Base-by-base conservation (phyloP, 1,284 basidiomycete genomes). In the Boletus hoseneyae region DNA sequence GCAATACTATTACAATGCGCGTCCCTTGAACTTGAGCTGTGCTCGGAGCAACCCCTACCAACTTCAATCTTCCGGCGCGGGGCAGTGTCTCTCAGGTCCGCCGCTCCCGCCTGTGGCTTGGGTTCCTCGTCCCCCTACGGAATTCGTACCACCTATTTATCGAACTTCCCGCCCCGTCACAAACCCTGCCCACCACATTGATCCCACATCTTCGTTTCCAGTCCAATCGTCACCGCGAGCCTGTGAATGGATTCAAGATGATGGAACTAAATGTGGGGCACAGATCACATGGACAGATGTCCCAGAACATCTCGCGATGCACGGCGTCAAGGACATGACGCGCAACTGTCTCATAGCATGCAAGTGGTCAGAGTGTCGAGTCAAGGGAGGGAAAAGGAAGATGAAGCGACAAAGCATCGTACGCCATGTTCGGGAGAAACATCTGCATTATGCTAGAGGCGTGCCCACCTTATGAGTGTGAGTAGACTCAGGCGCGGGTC, bases 401-500 rank as follows among this genome's bases (percentile, higher is more conserved):
- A 40, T 67, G 11, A 64, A 61, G 0, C 58, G 65, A 1, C 51
- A 62, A 39, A 51, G 47, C 3, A 51, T 67, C 1, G 40, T 52
- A 3, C 55, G 62, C 0, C 62, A 64, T 4, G 21, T 60, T 1
- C 52, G 57, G 0, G 65, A 66, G 13, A 47, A 2, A 3, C 65
- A 64, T 19, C 15, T 64, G n/a, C 4, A 41, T 15, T 34, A 8
- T 15, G 6, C 32, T 15, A 33, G 32, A 61, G 21, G 29, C 58
- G 60, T 23, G 29, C 19, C 19, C 8, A 23, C 21, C 21, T 23
- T 23, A 23, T 23, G 21, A n/a, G 5, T 7, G 6, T 29, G n/a
- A 8, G 11, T 23, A 15, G n/a, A 19, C 18, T 35, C 3, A 11
- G 50, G 50, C 57, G 10, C 4, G 34, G 21, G 13, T 16, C 25